A percentile compares a stretch with the other conserved stretches of the same genome.
Conservation (phyloP, 768 basidiomycete genomes). For the Serpula lacrymans region DNA sequence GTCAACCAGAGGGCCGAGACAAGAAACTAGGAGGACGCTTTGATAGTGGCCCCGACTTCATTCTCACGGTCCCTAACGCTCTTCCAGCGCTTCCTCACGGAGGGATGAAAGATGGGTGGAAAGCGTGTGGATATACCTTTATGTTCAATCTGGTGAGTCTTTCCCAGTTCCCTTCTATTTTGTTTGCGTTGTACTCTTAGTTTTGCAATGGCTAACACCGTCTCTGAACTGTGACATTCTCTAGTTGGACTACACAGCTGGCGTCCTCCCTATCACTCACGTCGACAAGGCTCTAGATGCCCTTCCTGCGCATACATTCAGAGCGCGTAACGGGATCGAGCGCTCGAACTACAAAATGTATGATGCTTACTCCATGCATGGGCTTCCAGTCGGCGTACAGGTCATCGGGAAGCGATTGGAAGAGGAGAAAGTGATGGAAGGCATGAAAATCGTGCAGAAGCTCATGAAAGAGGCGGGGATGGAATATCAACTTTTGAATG, state of each 20-base stretch:
- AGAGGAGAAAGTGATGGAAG: conserved; percentile 46
- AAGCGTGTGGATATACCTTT: conserved; percentile 61
- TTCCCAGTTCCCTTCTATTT: neutral
- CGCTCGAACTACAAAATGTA: conserved; percentile 40
- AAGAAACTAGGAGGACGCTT: no score
- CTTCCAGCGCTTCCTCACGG: conserved; percentile 56
- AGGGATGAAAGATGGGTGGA: conserved; percentile 50
- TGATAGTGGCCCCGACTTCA: conserved; percentile 56
- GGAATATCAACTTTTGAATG: conserved; percentile 11
- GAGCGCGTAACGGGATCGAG: conserved; percentile 34
- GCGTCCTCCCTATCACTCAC: conserved; percentile 42
- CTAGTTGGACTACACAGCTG: conserved; percentile 45
- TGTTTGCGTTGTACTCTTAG: neutral
- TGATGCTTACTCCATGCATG: conserved; percentile 38
- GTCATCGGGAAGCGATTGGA: conserved; percentile 40
- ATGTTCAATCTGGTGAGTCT: conserved; percentile 60
- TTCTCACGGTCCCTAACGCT: conserved; percentile 60
- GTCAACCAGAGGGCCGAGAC: conserved; percentile 27
- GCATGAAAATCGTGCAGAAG: conserved; percentile 40
- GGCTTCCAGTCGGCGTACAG: conserved; percentile 44
- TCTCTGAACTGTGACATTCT: neutral
- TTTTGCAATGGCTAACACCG: neutral
- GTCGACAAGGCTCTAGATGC: conserved; percentile 34
- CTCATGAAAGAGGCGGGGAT: conserved; percentile 19
- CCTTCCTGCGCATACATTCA: conserved; percentile 17